A percentile compares a stretch with the other conserved stretches of the same genome.
Conservation (phyloP, 805 yeast species). For the Sungouiozyma intestinalis region DNA sequence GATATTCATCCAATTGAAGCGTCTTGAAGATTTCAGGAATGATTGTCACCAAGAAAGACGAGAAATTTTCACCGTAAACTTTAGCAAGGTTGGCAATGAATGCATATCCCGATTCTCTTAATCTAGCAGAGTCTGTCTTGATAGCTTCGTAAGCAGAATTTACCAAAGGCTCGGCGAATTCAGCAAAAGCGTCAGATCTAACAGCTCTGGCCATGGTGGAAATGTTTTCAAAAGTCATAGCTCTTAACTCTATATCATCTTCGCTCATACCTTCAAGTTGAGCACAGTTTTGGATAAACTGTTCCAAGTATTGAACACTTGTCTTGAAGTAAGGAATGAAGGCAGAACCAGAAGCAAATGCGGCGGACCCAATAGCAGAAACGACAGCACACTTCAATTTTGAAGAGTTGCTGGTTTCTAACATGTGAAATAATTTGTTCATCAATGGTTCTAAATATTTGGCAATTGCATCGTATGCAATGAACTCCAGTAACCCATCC, state of each 20-base stretch:
- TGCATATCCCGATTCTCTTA: constrained; percentile 91
- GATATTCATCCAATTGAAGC: constrained; percentile 78
- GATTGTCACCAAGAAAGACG: constrained; percentile 71
- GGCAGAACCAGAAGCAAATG: constrained; percentile 85
- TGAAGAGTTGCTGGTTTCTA: constrained; percentile 65
- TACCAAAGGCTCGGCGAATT: constrained; percentile 78
- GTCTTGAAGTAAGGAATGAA: constrained; percentile 79
- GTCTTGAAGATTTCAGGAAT: constrained; percentile 79
- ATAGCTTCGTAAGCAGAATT: constrained; percentile 78
- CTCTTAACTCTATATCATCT: constrained; percentile 84
- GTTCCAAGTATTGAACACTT: constrained; percentile 72
- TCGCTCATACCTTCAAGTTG: constrained; percentile 70
- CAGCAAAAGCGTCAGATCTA: constrained; percentile 78
- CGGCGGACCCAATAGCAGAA: constrained; percentile 94
- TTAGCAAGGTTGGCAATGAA: constrained; percentile 89
- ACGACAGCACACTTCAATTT: constrained; percentile 68
- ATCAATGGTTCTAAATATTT: constrained; percentile 79
- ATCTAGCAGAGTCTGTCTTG: constrained; percentile 65
- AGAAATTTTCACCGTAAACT: constrained; percentile 85
- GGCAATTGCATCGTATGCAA: constrained; percentile 76
- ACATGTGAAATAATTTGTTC: constrained; percentile 78
- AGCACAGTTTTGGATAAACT: constrained; percentile 62
- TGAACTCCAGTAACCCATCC: constrained; percentile 85
- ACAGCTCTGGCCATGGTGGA: constrained; percentile 96
- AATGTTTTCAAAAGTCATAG: constrained; percentile 84